Percentiles rank a stretch among this genome's conserved stretches.
Evolutionary conservation across 78 protist genomes (phyloP).

Genomic region (Acrasis kona): DNA sequence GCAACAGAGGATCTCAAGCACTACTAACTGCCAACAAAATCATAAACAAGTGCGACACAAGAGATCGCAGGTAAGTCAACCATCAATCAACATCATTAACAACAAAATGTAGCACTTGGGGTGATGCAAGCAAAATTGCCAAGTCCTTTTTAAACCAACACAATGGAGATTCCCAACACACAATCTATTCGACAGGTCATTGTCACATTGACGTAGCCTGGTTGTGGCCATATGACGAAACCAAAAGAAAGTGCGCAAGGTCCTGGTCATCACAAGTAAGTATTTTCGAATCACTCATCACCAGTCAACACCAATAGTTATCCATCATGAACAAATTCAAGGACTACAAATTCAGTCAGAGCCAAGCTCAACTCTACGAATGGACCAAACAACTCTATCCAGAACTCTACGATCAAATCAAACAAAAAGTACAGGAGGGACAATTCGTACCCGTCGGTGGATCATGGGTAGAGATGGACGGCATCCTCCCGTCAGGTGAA

Average conservation of each 20-base stretch:
- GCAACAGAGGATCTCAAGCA: neutral
- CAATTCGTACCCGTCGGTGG: constrained; percentile 62
- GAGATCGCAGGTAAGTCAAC: too few species aligned
- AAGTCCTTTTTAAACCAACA: neutral
- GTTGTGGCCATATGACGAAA: constrained; percentile 67
- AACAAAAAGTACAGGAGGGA: constrained; percentile 13
- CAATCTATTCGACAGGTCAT: neutral
- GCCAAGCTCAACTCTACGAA: constrained; percentile 47
- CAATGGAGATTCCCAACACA: neutral
- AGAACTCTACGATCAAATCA: constrained; percentile 29
- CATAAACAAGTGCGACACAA: neutral
- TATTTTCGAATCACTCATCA: too few species aligned
- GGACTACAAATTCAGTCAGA: constrained; percentile 29
- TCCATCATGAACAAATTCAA: constrained; percentile 40
- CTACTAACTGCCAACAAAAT: neutral
- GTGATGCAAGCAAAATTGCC: neutral
- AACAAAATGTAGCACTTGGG: too few species aligned
- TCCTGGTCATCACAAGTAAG: neutral
- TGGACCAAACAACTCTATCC: constrained; percentile 44
- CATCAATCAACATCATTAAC: too few species aligned
- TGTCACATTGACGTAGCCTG: constrained; percentile 25
- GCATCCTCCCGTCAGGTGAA: constrained; percentile 72
- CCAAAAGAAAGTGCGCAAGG: constrained; percentile 33
- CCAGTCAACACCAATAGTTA: too few species aligned
- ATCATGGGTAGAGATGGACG: constrained; percentile 72